Evolutionary conservation across 2,329 filamentous ascomycete genomes (phyloP).

Genomic region (Hawksworthiomyces lignivorus): DNA sequence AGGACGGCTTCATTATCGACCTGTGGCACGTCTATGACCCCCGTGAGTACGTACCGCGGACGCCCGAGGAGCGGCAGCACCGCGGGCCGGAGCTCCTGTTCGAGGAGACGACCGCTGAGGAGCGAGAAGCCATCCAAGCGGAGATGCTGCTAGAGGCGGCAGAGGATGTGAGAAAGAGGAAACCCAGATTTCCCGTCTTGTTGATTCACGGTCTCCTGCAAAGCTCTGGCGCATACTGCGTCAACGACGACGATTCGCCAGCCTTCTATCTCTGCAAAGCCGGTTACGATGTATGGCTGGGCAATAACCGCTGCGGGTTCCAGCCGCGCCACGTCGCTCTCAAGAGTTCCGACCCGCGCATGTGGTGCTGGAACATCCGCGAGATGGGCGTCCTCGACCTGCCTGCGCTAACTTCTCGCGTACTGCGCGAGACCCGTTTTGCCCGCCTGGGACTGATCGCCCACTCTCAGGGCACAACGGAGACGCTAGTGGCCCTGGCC

Average conservation of each 20-base stretch:
- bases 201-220: constrained; percentile 86
- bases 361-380: constrained; percentile 96
- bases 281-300: constrained; percentile 91
- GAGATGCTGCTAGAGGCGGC: constrained; percentile 15
- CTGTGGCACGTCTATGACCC: constrained; percentile 89
- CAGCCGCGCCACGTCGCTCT: constrained; percentile 67
- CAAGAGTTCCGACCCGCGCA: constrained; percentile 67
- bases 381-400: constrained; percentile 91
- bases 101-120: constrained; percentile 25
- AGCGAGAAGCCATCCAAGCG: constrained; percentile 5
- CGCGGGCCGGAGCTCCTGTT: constrained; percentile 57
- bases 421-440: constrained; percentile 76
- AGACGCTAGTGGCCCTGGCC: constrained; percentile 79
- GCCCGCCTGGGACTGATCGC: constrained; percentile 73
- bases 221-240: constrained; percentile 79
- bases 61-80: constrained; percentile 40
- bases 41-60: constrained; percentile 53
- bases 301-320: constrained; percentile 88
- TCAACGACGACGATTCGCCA: constrained; percentile 80
- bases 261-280: constrained; percentile 90
- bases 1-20: constrained; percentile 86
- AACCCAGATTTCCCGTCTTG: constrained; percentile 74
- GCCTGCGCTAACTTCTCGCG: constrained; percentile 69
- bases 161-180: constrained; percentile 33
- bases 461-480: constrained; percentile 86